phyloP scores from a whole-genome alignment of 2,329 filamentous ascomycete species.

The Trichoderma pleuroti region DNA sequence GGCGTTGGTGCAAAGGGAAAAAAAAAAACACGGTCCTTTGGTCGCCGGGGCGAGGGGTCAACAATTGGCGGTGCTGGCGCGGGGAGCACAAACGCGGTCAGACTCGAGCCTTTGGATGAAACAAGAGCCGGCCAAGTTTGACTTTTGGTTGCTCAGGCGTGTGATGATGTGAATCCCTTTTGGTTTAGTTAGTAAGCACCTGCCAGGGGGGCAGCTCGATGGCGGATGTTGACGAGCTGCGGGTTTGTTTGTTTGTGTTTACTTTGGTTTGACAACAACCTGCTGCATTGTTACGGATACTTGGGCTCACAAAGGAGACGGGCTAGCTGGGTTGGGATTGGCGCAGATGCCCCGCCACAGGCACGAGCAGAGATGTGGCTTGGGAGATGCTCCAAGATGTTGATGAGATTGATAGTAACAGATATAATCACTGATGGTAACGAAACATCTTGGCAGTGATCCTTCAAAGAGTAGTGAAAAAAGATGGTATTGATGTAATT shows the following conservation, averaged over 20 bases:
- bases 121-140: not conserved
- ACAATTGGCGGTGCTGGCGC: constrained; percentile 16
- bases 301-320: not conserved
- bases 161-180: not conserved
- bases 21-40: constrained; percentile 14
- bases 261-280: constrained; percentile 9
- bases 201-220: constrained; percentile 12
- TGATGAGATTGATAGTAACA: not conserved
- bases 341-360: not conserved
- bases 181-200: constrained; percentile 1
- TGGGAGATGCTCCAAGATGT: not conserved
- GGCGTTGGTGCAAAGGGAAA: not conserved
- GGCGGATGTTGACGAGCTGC: not conserved
- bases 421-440: not conserved
- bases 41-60: constrained; percentile 18
- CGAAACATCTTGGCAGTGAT: not conserved
- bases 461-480: not conserved
- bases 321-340: constrained; percentile 5
- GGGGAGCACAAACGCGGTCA: constrained; percentile 19
- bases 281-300: not conserved
- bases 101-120: not conserved
- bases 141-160: not conserved
- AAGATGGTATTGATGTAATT: not conserved
- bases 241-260: constrained; percentile 18
- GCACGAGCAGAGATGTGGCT: not conserved